Conservation (phyloP, 2,329 filamentous ascomycete species). For the Dactylella cylindrospora region DNA sequence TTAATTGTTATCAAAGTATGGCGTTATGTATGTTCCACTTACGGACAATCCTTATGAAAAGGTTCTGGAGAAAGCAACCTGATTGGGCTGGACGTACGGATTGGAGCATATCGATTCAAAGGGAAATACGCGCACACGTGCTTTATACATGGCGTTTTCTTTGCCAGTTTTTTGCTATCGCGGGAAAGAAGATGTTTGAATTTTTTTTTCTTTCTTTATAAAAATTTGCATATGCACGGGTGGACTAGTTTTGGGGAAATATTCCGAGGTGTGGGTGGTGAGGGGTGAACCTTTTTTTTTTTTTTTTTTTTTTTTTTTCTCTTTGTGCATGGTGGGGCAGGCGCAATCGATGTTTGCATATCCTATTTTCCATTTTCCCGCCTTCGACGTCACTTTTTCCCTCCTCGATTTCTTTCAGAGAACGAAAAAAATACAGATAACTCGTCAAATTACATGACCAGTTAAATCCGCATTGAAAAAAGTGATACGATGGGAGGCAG, state of each 20-base stretch:
- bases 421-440: constrained; percentile 4
- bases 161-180: too few species aligned
- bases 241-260: neutral
- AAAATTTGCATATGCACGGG: neutral
- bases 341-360: neutral
- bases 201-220: constrained; percentile 8
- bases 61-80: neutral
- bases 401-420: neutral
- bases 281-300: neutral
- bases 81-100: neutral
- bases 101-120: neutral
- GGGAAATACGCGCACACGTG: too few species aligned
- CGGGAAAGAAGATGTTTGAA: too few species aligned
- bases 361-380: neutral
- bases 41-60: constrained; percentile 63
- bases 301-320: neutral
- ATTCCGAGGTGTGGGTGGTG: neutral
- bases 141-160: too few species aligned
- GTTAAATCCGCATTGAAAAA: too few species aligned
- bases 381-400: constrained; percentile 1
- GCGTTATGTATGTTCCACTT: constrained; percentile 74
- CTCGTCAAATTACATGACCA: neutral
- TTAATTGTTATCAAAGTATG: constrained; percentile 57
- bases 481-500: too few species aligned
- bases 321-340: constrained; percentile 5